These are phyloP conservation scores for Sclerospora graminicola DNA, from an alignment of 352 stramenopile species.

Conservation along the genomic window DNA sequence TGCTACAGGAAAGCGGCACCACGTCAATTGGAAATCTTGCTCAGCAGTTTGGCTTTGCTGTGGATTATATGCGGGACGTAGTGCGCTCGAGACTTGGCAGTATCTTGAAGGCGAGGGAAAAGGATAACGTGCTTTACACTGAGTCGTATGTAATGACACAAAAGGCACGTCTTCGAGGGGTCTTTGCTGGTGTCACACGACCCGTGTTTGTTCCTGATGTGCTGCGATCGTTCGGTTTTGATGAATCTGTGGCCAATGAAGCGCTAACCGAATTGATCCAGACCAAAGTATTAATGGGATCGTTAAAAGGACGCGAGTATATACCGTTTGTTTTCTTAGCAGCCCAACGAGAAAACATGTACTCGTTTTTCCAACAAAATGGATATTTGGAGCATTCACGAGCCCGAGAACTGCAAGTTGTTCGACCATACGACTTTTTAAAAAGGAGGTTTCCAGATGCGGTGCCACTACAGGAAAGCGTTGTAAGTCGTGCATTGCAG, in stretches of 20 bases:
- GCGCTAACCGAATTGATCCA: constrained; percentile 46
- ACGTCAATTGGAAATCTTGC: constrained; percentile 59
- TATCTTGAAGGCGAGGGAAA: constrained; percentile 52
- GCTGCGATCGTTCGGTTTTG: constrained; percentile 38
- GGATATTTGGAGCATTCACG: constrained; percentile 58
- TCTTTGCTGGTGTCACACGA: constrained; percentile 49
- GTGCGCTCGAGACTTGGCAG: constrained; percentile 46
- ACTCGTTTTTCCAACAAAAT: constrained; percentile 83
- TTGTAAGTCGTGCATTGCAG: constrained; percentile 49
- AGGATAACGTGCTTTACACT: constrained; percentile 67
- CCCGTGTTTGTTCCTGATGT: constrained; percentile 67
- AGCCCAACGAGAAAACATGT: constrained; percentile 61
- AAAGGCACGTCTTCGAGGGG: constrained; percentile 49
- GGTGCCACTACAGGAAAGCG: constrained; percentile 47
- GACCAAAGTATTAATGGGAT: constrained; percentile 44
- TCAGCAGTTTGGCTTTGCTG: constrained; percentile 71
- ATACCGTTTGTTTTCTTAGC: constrained; percentile 72
- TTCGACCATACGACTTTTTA: constrained; percentile 63
- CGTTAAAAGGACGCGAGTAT: constrained; percentile 60
- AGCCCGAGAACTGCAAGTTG: constrained; percentile 47
- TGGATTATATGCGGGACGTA: constrained; percentile 78
- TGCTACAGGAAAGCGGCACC: constrained; percentile 64
- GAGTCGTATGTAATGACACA: constrained; percentile 60
- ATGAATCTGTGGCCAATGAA: constrained; percentile 56
- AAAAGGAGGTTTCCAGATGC: constrained; percentile 59